Base-by-base conservation (phyloP, 2,329 filamentous ascomycete genomes). In the Stenocarpella maydis region DNA sequence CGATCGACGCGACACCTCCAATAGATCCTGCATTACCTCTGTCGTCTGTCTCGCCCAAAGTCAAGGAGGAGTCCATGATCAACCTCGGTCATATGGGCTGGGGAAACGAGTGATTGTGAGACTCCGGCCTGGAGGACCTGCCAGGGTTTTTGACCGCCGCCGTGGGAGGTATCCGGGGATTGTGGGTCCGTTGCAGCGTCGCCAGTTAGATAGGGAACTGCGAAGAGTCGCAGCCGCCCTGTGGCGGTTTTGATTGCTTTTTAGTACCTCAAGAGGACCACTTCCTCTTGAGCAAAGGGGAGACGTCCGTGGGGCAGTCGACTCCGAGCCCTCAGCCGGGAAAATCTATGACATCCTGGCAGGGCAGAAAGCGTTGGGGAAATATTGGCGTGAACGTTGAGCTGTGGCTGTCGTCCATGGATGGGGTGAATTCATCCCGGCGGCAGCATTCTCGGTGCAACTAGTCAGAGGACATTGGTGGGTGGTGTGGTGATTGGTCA, bases 1-100 rank as follows among this genome's bases (percentile, higher is more conserved):
- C 65, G 12, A 34, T 67, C 8, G 54, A 67, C 5, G 37, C 58
- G 21, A 67, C 52, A 49, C 54, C 65, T 31, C 65, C 65, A 7
- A 67, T 67, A 26, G 65, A 67, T n/a, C 65, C 65, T 37, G 53
- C 54, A 9, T 28, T 67, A 19, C 65, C 65, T 10, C 49, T 67
- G 52, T 39, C 65, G 9, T 67, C 65, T 17, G 31, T 58, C 26
- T 67, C 65, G 39, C 65, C 65, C 12, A 58, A n/a, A 50, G 43
- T 67, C 52, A 67, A 67, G 31, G 28, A 67, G 34, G 65, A 67
- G 19, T 6, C 52, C 17, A 5, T 58, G 17, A 49, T 50, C 31
- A 67, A 41, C 34, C 43, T 67, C 12, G 65, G 58, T 10, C 52
- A 67, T 24, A 67, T 67, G 65, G 15, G 65, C 4, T 67, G 52